Evolutionary conservation across 768 basidiomycete genomes (phyloP).

Genomic region (Naganishia vishniacii): DNA sequence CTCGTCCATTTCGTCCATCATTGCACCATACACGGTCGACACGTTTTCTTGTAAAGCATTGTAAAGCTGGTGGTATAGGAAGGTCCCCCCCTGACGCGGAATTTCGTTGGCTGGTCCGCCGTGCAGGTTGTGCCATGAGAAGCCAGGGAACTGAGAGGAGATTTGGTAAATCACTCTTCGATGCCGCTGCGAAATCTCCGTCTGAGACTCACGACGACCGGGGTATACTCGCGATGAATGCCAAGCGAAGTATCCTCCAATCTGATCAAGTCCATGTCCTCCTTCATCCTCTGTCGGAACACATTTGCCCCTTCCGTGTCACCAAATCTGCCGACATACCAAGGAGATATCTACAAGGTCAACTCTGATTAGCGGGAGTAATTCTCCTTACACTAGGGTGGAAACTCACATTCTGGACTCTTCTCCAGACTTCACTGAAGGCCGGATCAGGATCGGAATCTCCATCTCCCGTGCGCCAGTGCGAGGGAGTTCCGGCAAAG

Average conservation of each 20-base stretch:
- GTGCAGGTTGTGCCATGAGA: conserved; percentile 65
- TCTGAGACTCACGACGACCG: conserved; percentile 74
- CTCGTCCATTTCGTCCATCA: conserved; percentile 86
- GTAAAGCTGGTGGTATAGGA: conserved; percentile 72
- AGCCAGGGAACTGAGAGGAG: conserved; percentile 17
- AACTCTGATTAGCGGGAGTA: neutral
- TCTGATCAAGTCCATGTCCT: conserved; percentile 59
- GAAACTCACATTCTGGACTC: conserved; percentile 48
- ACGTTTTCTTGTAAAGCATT: conserved; percentile 62
- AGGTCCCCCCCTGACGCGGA: conserved; percentile 65
- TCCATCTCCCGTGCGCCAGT: conserved; percentile 66
- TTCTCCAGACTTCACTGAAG: conserved; percentile 65
- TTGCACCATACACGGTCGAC: conserved; percentile 68
- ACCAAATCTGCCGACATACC: conserved; percentile 70
- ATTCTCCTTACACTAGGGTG: neutral
- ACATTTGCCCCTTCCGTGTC: conserved; percentile 60
- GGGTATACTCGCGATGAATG: conserved; percentile 60
- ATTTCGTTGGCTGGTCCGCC: conserved; percentile 66
- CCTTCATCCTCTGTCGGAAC: conserved; percentile 62
- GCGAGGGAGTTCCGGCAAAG: conserved; percentile 63
- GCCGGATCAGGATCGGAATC: conserved; percentile 67
- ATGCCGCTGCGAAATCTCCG: conserved; percentile 34
- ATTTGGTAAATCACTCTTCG: neutral
- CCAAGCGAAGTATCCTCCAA: conserved; percentile 52
- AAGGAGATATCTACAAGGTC: conserved; percentile 62